Evolutionary conservation across 768 basidiomycete genomes (phyloP), one percentile per base, ranked within the genome.

Genomic region (Dioszegia crocea): DNA sequence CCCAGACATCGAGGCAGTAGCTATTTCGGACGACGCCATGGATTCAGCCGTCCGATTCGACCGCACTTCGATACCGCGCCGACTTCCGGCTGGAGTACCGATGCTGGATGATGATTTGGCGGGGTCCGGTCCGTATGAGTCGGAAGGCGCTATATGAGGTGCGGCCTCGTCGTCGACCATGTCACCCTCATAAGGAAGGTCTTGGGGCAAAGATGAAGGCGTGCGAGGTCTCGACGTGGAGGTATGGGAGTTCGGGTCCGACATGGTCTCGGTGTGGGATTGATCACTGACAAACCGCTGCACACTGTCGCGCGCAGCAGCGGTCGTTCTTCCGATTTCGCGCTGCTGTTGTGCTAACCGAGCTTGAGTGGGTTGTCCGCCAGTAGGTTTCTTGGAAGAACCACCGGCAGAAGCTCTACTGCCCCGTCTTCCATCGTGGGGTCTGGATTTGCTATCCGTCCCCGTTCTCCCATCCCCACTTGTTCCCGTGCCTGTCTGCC

Each of bases 171-270:
- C 31, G 31, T 51, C 31, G 3, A 17, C 16, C 17, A n/a, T 16
- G 14, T 30, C 33, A 11, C 38, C 49, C 10, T 21, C 30, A 24
- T 2, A n/a, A 17, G 23, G 30, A 19, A 2, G 9, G 17, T 36
- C 19, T 27, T 36, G 33, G 19, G 9, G 16, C 4, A 27, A n/a
- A n/a, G 43, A 4, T 23, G 43, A 9, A 11, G 26, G 4, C 6
- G 2, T 12, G 6, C 4, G 38, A 17, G 64, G 61, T 4, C 64
- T 46, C 2, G 75, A 73, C 9, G 73, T 70, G 1, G 75, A 73
- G 6, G 73, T 70, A 1, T 71, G 73, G 0, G 64, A 73, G 49
- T 76, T 76, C 12, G 75, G 75, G 56, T 76, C 75, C 26, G 50
- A 40, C 48, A 73, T 43, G 53, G 68, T 70, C 21, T 60, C 53